Base-by-base conservation (phyloP, 371 early-diverging fungal genomes). In the Dichotomocladium elegans region DNA sequence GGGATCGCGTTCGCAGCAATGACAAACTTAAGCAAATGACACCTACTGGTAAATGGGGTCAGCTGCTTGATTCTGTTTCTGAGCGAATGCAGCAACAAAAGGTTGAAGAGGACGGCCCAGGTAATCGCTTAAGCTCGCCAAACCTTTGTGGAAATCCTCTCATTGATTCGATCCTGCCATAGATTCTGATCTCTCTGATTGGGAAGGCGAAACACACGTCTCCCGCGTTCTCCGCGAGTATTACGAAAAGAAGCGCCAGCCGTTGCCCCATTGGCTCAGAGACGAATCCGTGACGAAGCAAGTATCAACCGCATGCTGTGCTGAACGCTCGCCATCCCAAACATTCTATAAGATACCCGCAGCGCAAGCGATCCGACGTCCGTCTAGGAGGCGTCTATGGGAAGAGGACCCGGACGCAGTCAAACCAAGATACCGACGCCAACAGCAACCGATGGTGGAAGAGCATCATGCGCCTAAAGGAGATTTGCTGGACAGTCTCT, bases 161-260 rank as follows among this genome's bases (percentile, higher is more conserved):
- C 26, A 53, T 19, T 43, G 44, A n/a, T n/a, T n/a, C n/a, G n/a
- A 35, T 17, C 26, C 10, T 14, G 72, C 15, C 50, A 30, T 37
- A 82, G 79, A 79, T 31, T 80, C 80, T n/a, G 81, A 83, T 47
- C 72, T 68, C 29, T 74, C 73, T 5, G 80, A 76, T 24, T 62
- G 68, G 57, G 80, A 83, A 61, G 80, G 77, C 25, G 83, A 83
- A 56, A 57, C 80, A 1, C 81, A 83, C 53, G 69, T 83, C 19
- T 56, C 72, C 7, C 65, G 81, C 15, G 47, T 79, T 19, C 64
- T 83, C 12, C 60, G 79, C 11, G 81, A 80, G 53, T 64, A 75
- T 44, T 60, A 66, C 48, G 72, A 77, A 41, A 68, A 75, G 45
- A 76, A 76, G 48, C 69, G 56, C 15, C 37, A 30, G 14, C 53